A percentile compares a stretch with the other conserved stretches of the same genome.
Conservation (phyloP, 2,329 filamentous ascomycete genomes). For the Botrytis pseudocinerea region DNA sequence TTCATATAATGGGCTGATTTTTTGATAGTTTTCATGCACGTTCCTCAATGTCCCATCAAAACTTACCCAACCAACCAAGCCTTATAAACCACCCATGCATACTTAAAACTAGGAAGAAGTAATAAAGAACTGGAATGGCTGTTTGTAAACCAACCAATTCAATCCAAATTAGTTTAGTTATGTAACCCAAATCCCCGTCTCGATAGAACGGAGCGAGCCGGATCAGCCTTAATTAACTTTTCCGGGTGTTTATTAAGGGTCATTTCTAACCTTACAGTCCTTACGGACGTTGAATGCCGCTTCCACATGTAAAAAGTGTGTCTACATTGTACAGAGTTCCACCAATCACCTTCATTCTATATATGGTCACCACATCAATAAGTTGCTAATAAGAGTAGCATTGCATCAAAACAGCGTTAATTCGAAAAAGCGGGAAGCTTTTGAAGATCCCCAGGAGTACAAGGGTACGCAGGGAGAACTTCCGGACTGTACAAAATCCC, state of each 20-base stretch:
- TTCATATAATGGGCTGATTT: slow-evolving; percentile 20
- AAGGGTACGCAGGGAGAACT: slow-evolving; percentile 5
- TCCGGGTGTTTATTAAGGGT: neutral
- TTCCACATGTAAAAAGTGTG: neutral
- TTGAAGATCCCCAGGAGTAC: neutral
- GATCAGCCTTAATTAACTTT: slow-evolving; percentile 1
- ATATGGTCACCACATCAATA: neutral
- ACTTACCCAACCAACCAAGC: neutral
- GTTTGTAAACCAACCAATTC: neutral
- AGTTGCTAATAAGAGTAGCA: neutral
- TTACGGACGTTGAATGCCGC: slow-evolving; percentile 1
- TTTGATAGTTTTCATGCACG: slow-evolving; percentile 13
- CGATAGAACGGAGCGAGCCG: slow-evolving; percentile 18
- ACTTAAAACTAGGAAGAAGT: neutral
- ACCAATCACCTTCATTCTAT: neutral
- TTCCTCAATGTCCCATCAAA: neutral
- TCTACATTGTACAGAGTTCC: neutral
- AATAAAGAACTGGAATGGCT: neutral
- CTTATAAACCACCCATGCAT: neutral
- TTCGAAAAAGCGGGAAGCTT: neutral
- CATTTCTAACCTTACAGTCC: neutral
- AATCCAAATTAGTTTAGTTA: neutral
- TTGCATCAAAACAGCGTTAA: neutral
- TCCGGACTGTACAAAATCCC: neutral
- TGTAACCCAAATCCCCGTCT: neutral